Percentiles rank a stretch among this genome's conserved stretches.
Evolutionary conservation across 2,329 filamentous ascomycete species (phyloP).

Genomic region (Pestalotiopsis sp.): DNA sequence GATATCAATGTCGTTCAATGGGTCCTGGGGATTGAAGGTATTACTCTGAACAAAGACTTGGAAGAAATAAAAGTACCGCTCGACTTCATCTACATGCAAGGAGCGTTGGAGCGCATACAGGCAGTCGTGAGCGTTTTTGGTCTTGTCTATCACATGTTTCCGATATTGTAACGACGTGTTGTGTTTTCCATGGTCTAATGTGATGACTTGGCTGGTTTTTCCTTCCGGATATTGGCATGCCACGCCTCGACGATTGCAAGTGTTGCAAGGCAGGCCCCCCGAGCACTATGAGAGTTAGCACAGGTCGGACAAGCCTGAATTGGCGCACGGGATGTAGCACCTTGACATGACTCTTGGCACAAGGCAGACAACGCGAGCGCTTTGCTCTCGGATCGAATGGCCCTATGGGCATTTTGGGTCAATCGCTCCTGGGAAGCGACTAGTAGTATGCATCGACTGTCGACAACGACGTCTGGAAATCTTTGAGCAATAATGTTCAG

Average conservation of each 20-base stretch:
- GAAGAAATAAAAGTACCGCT: constrained; percentile 12
- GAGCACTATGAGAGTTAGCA: not conserved
- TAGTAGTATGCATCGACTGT: too few species aligned
- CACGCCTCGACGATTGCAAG: constrained; percentile 11
- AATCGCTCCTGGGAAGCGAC: not conserved
- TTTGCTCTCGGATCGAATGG: constrained; percentile 13
- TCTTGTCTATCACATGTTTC: not conserved
- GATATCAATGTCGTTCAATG: constrained; percentile 6
- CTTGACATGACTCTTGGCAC: constrained; percentile 14
- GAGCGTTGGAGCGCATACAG: not conserved
- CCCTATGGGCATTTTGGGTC: constrained; percentile 9
- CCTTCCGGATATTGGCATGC: constrained; percentile 4
- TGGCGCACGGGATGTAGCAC: not conserved
- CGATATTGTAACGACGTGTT: constrained; percentile 3
- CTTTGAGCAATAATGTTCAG: not conserved
- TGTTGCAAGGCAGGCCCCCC: constrained; percentile 5
- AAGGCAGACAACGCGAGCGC: constrained; percentile 14
- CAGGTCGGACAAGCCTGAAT: not conserved
- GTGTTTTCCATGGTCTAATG: constrained; percentile 11
- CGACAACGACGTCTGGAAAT: not conserved
- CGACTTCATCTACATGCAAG: not conserved
- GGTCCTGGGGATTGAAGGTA: not conserved
- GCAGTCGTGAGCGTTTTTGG: not conserved
- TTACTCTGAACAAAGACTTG: constrained; percentile 12
- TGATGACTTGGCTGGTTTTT: not conserved